Evolutionary conservation across 2,329 filamentous ascomycete species (phyloP).

Genomic region (Pseudogymnoascus sp.): DNA sequence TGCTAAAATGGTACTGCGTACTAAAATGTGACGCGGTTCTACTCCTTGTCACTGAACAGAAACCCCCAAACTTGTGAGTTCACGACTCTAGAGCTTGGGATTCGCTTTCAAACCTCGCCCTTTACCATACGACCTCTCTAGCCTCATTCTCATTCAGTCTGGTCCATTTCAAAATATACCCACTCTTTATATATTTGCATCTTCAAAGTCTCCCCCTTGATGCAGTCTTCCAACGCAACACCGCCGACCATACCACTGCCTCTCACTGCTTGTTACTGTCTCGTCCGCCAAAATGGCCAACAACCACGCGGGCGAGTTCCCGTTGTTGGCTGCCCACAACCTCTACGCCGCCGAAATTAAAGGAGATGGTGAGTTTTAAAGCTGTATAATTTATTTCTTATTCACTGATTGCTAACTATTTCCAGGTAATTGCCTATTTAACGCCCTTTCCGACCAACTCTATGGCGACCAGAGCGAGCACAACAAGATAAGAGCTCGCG

Average conservation of each 20-base stretch:
- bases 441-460: constrained; percentile 59
- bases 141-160: neutral
- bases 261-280: neutral
- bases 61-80: constrained; percentile 1
- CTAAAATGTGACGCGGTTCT: constrained; percentile 8
- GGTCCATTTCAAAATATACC: neutral
- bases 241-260: neutral
- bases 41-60: constrained; percentile 1
- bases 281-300: constrained; percentile 2
- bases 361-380: constrained; percentile 50
- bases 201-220: constrained; percentile 1
- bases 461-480: constrained; percentile 52
- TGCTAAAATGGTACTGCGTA: constrained; percentile 5
- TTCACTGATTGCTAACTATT: constrained; percentile 19
- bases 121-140: neutral
- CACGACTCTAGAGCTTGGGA: neutral
- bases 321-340: constrained; percentile 46
- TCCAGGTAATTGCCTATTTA: constrained; percentile 62
- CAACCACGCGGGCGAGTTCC: constrained; percentile 38
- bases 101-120: neutral
- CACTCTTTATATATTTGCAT: neutral
- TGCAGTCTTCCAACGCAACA: constrained; percentile 4
- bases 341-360: constrained; percentile 51
- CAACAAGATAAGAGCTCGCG: constrained; percentile 46
- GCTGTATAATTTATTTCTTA: neutral